Evolutionary conservation across 1,284 basidiomycete genomes (phyloP), one percentile per base, ranked within the genome.

Genomic region (Rhodotorula sp.): DNA sequence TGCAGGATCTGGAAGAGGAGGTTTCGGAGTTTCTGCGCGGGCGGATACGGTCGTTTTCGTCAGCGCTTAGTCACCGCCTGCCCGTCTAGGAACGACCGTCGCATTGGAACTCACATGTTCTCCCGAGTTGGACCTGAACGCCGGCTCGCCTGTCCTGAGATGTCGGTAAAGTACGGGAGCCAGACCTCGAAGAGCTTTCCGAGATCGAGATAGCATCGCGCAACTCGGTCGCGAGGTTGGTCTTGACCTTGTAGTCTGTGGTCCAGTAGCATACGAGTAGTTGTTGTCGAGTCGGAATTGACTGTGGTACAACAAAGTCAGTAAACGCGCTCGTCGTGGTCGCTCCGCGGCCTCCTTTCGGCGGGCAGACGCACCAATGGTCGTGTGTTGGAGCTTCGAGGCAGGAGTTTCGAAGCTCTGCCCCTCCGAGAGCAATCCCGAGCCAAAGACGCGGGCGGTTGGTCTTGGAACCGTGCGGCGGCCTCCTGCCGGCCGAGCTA

Each of bases 1-100:
- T 95, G 91, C 33, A 98, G 82, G 64, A 94, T 91, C 78, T 95
- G 91, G 71, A 96, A 84, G 20, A 95, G 85, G 51, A 89, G 87
- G 74, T 91, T 88, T 59, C 95, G 89, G 79, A 95, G 91, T 75
- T 88, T 87, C 82, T 90, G 77, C 33, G 53, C 18, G 18, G 12
- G 48, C 26, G 26, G 2, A 22, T 24, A 37, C 14, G n/a, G 22
- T 7, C 5, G 15, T n/a, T n/a, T n/a, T 37, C 33, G 15, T 45
- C 45, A 30, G 44, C 58, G 20, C n/a, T 26, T 7, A 14, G 15
- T 15, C 6, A n/a, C n/a, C n/a, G 18, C 2, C 17, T n/a, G n/a
- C 10, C 10, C 4, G 12, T n/a, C 37, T 24, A 14, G n/a, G n/a
- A 33, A 26, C 20, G 17, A 22, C 26, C 6, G 12, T 10, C 18